Percentiles rank a stretch among this genome's conserved stretches.
These are phyloP conservation scores for Exophiala calicioides DNA, from an alignment of 2,329 filamentous ascomycete species.

Conservation along the genomic window DNA sequence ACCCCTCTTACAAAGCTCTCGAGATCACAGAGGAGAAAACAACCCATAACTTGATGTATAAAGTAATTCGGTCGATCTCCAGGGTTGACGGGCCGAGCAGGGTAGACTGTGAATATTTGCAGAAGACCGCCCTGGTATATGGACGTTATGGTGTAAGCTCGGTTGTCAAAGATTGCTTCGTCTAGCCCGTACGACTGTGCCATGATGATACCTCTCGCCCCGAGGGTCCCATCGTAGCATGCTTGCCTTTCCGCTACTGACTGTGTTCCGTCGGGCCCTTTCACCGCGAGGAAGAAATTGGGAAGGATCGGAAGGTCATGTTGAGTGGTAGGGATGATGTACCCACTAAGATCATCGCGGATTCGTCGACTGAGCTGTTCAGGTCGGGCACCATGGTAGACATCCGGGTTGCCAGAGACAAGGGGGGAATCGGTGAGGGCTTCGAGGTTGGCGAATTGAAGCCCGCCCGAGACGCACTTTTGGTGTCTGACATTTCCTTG, in stretches of 20 bases:
- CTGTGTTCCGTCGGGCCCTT: slow-evolving; percentile 38
- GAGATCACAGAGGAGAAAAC: slow-evolving; percentile 34
- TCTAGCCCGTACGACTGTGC: slow-evolving; percentile 38
- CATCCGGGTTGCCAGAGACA: slow-evolving; percentile 34
- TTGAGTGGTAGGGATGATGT: slow-evolving; percentile 37
- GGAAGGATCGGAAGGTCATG: slow-evolving; percentile 37
- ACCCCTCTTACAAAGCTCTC: slow-evolving; percentile 40
- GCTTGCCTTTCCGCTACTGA: slow-evolving; percentile 40
- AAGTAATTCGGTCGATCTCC: slow-evolving; percentile 42
- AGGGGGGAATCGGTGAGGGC: slow-evolving; percentile 36
- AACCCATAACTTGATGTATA: slow-evolving; percentile 40
- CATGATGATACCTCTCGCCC: slow-evolving; percentile 31
- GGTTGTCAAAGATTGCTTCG: slow-evolving; percentile 41
- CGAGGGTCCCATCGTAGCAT: slow-evolving; percentile 42
- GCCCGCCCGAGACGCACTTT: slow-evolving; percentile 22
- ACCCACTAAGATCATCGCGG: slow-evolving; percentile 29
- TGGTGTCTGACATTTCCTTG: slow-evolving; percentile 15
- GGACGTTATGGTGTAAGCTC: slow-evolving; percentile 43
- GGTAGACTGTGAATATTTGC: slow-evolving; percentile 42
- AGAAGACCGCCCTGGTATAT: slow-evolving; percentile 43
- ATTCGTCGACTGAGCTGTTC: slow-evolving; percentile 35
- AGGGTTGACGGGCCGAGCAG: slow-evolving; percentile 35
- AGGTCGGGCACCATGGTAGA: slow-evolving; percentile 36
- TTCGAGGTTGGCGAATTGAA: slow-evolving; percentile 36
- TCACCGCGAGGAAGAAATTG: slow-evolving; percentile 48